Evolutionary conservation across 441 rosid species (phyloP).

Genomic region (Macaranga tanarius): DNA sequence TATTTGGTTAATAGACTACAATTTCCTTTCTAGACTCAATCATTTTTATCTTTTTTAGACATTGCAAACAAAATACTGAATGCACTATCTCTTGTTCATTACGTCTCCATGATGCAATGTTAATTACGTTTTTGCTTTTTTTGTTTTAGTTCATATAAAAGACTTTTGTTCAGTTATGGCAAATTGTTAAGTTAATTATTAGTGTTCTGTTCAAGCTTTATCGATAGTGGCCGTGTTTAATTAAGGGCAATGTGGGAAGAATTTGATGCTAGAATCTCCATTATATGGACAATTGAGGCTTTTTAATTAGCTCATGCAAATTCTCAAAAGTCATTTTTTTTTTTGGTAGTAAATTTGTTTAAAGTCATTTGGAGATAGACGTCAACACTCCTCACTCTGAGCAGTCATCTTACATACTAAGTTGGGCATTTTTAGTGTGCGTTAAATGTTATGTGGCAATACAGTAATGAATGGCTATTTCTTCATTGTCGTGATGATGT

Average conservation of each 20-base stretch:
- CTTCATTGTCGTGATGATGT: background rate
- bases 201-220: background rate
- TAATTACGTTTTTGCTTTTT: background rate
- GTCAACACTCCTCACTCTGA: background rate
- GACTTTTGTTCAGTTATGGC: conserved; percentile 14
- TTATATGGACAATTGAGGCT: background rate
- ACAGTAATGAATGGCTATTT: background rate
- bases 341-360: background rate
- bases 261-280: background rate
- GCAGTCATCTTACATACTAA: background rate
- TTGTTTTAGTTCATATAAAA: background rate
- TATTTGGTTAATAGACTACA: too few species aligned
- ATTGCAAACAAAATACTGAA: too few species aligned
- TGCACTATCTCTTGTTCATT: too few species aligned
- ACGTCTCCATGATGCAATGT: too few species aligned
- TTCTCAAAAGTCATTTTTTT: background rate
- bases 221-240: background rate
- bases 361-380: background rate
- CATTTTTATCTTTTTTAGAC: too few species aligned
- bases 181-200: conserved; percentile 8
- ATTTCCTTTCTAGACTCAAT: too few species aligned
- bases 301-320: background rate
- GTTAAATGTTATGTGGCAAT: background rate
- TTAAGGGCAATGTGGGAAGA: background rate
- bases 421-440: background rate